Base-by-base conservation (phyloP, 2,329 filamentous ascomycete genomes). In the Aspergillus felis region DNA sequence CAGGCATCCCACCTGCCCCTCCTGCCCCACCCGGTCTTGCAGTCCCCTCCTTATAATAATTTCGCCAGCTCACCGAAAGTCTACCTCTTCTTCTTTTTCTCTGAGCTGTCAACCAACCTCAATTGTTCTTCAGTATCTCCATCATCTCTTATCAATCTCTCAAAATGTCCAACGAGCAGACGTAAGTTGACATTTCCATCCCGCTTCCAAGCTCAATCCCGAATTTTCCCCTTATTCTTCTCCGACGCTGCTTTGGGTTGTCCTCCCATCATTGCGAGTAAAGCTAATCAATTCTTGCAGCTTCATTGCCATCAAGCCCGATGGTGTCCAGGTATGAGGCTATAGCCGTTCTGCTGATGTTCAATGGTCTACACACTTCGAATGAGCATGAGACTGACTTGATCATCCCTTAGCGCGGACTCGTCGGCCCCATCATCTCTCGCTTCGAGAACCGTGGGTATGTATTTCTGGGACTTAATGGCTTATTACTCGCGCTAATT, bases 281-380 rank as follows among this genome's bases (percentile, higher is more conserved):
- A 67, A 67, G 66, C 71, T 76, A 68, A 78, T 57, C 52, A 59
- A 61, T 59, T 68, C 61, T 57, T 61, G 69, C 74, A 97, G 93
- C 84, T 97, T 97, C 90, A 97, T 97, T 86, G 94, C 94, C 78
- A 91, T 99, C 87, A 99, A 99, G 92, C 94, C 93, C 72, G 94
- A 97, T 83, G 94, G 94, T 80, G 94, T 97, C 82, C 94, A 97
- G 88, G 92, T 96, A 88, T 69, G 71, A 54, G 57, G 24, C 46
- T 14, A 24, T 54, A n/a, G 14, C n/a, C 38, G 17, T 41, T 6
- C 24, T 51, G 53, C 28, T 32, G 32, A 41, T 49, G 10, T 51
- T 17, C 20, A 53, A 53, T 52, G 14, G n/a, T 50, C 25, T 12
- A 50, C 47, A 46, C 41, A 10, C 35, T 27, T 20, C 55, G 58